These are phyloP conservation scores for Lagerstroemia fauriei DNA, from an alignment of 441 rosid species.

Conservation along the genomic window DNA sequence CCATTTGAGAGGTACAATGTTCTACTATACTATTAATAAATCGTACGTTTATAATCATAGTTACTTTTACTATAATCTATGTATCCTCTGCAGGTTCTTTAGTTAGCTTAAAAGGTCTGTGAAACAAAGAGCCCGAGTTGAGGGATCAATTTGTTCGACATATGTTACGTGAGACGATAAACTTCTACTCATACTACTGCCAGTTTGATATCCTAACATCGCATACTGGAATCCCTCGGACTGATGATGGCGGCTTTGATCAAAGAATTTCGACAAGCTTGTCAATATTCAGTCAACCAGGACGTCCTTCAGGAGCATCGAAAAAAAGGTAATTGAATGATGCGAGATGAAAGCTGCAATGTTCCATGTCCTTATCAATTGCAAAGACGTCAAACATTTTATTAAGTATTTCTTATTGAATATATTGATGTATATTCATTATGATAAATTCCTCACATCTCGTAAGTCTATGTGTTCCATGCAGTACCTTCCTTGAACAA, in stretches of 20 bases:
- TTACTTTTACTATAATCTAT: too few relatives aligned
- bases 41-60: too few relatives aligned
- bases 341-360: neutral
- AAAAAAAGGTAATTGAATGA: neutral
- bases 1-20: neutral
- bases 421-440: too few relatives aligned
- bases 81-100: neutral
- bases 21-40: too few relatives aligned
- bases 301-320: neutral
- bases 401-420: neutral
- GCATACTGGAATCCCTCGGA: neutral
- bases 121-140: neutral
- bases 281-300: neutral
- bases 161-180: neutral
- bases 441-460: too few relatives aligned
- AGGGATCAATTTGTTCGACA: neutral
- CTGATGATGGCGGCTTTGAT: neutral
- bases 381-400: neutral
- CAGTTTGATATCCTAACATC: neutral
- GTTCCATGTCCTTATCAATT: neutral
- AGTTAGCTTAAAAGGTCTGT: neutral
- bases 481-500: neutral
- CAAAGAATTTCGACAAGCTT: neutral
- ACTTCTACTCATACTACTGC: neutral
- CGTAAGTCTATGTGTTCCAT: too few relatives aligned